Percentiles rank a stretch among this genome's conserved stretches.
These are phyloP conservation scores for Pseudocercospora pini-densiflorae DNA, from an alignment of 2,329 filamentous ascomycete species.

Conservation along the genomic window DNA sequence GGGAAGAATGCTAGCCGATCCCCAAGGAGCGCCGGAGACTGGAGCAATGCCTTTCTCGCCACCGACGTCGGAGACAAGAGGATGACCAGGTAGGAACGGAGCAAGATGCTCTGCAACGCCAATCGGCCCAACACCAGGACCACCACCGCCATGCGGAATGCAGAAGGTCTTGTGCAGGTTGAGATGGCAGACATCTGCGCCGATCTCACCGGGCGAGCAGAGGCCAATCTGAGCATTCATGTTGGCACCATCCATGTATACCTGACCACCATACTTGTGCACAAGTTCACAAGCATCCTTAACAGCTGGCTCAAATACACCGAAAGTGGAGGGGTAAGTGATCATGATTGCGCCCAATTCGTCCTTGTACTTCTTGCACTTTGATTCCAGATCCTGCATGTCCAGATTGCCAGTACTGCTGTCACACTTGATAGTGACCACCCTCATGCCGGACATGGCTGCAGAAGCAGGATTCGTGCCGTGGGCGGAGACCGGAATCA, in stretches of 20 bases:
- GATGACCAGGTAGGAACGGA: constrained; percentile 75
- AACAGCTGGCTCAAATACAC: constrained; percentile 89
- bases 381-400: constrained; percentile 79
- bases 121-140: constrained; percentile 91
- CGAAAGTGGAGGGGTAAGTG: constrained; percentile 93
- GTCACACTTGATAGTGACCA: constrained; percentile 91
- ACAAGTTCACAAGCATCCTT: constrained; percentile 85
- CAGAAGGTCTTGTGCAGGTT: constrained; percentile 99
- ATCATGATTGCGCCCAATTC: constrained; percentile 94
- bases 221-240: constrained; percentile 98
- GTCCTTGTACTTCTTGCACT: constrained; percentile 85
- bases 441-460: constrained; percentile 93
- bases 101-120: constrained; percentile 83
- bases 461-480: constrained; percentile 96
- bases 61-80: constrained; percentile 60
- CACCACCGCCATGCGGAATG: constrained; percentile 93
- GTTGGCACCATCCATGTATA: constrained; percentile 99
- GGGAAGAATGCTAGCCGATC: constrained; percentile 87
- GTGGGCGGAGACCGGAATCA: constrained; percentile 94
- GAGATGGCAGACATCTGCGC: constrained; percentile 94
- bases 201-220: constrained; percentile 92
- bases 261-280: constrained; percentile 85
- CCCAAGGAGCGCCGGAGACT: constrained; percentile 81
- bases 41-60: constrained; percentile 66
- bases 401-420: constrained; percentile 86